phyloP scores from a whole-genome alignment of 768 basidiomycete species.

The Xanthoconium purpureum region DNA sequence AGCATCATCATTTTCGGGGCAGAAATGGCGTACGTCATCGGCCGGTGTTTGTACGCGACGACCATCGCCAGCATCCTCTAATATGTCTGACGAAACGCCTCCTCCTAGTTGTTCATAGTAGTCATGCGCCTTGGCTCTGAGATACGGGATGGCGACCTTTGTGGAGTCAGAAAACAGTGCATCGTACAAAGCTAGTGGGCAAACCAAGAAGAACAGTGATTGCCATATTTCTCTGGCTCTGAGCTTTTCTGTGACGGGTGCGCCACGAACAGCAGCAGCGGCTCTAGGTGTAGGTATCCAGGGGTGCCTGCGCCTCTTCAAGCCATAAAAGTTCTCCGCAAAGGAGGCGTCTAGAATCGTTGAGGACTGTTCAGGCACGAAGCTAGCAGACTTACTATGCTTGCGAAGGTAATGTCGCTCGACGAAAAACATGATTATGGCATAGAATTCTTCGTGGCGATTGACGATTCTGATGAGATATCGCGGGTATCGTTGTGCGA shows the following conservation, averaged over 20 bases:
- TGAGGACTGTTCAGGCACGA: background rate
- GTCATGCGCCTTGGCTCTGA: slow-evolving; percentile 86
- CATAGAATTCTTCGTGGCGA: slow-evolving; percentile 95
- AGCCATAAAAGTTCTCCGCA: slow-evolving; percentile 92
- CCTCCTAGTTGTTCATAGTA: slow-evolving; percentile 90
- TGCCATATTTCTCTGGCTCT: slow-evolving; percentile 65
- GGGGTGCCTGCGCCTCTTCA: slow-evolving; percentile 75
- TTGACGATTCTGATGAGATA: slow-evolving; percentile 91
- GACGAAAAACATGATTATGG: slow-evolving; percentile 80
- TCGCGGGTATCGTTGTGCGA: slow-evolving; percentile 91
- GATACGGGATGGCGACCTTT: slow-evolving; percentile 81
- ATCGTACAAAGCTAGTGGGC: slow-evolving; percentile 23
- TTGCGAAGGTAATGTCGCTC: slow-evolving; percentile 88
- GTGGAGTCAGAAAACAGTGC: background rate
- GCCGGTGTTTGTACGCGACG: slow-evolving; percentile 45
- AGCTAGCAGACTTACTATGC: slow-evolving; percentile 55
- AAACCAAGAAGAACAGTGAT: slow-evolving; percentile 77
- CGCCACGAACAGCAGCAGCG: slow-evolving; percentile 61
- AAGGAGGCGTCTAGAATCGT: slow-evolving; percentile 76
- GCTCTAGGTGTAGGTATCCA: slow-evolving; percentile 69
- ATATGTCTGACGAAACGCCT: slow-evolving; percentile 62
- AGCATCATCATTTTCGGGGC: background rate
- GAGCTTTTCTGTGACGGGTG: slow-evolving; percentile 64
- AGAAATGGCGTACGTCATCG: slow-evolving; percentile 46
- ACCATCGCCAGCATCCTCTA: slow-evolving; percentile 49